phyloP scores from a whole-genome alignment of 805 yeast genomes.

The Alloascoidea hylecoeti region DNA sequence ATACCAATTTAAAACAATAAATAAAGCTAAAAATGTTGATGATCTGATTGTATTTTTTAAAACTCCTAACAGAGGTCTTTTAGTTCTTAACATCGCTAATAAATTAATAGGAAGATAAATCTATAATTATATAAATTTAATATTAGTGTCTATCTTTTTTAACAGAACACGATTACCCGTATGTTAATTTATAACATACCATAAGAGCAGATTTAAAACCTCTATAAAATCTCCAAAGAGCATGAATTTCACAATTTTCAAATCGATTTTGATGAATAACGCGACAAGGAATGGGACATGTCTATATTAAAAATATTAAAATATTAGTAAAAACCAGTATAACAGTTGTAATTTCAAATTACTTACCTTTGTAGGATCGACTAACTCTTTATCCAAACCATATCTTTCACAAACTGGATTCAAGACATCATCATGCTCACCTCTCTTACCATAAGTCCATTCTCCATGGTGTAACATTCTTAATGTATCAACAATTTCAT shows the following conservation, averaged over 20 bases:
- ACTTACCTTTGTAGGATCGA: slow-evolving; percentile 12
- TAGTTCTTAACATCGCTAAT: slow-evolving; percentile 15
- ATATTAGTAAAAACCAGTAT: background rate
- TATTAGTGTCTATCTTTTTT: too few relatives aligned
- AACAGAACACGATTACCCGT: too few relatives aligned
- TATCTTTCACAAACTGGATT: slow-evolving; percentile 18
- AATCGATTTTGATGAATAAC: slow-evolving; percentile 26
- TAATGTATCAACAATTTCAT: slow-evolving; percentile 20
- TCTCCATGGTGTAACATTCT: slow-evolving; percentile 17
- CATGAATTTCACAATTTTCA: slow-evolving; percentile 29
- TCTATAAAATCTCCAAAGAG: slow-evolving; percentile 26
- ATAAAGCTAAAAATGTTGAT: slow-evolving; percentile 27
- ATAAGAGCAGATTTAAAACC: slow-evolving; percentile 26
- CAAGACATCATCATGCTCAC: slow-evolving; percentile 17
- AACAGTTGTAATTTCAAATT: background rate
- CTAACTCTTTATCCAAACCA: slow-evolving; percentile 20
- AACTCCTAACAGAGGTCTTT: slow-evolving; percentile 10
- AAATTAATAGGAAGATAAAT: slow-evolving; percentile 27
- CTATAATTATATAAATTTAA: background rate
- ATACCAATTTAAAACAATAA: slow-evolving; percentile 30
- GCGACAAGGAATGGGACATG: slow-evolving; percentile 23
- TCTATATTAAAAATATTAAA: slow-evolving; percentile 3
- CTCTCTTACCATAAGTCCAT: slow-evolving; percentile 21
- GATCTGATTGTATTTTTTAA: slow-evolving; percentile 21
- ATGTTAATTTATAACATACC: too few relatives aligned